Evolutionary conservation across 495 filamentous ascomycete species (phyloP).

Genomic region (Emericellopsis terricola): DNA sequence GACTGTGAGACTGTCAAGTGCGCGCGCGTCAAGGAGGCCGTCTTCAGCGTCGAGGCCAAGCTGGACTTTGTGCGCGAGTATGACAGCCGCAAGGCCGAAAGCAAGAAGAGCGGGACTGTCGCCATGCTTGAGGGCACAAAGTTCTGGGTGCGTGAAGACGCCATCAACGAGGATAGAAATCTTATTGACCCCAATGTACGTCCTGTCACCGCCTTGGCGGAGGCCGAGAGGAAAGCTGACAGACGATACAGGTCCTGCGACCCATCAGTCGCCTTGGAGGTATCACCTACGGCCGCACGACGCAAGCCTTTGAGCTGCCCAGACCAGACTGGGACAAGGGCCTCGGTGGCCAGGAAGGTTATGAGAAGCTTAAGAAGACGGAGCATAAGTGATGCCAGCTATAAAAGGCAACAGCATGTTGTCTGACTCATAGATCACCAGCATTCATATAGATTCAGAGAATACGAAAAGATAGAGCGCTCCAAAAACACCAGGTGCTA

Average conservation of each 20-base stretch:
- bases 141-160: conserved; percentile 86
- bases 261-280: conserved; percentile 72
- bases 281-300: conserved; percentile 58
- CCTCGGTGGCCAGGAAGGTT: conserved; percentile 19
- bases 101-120: conserved; percentile 54
- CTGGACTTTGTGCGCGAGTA: conserved; percentile 58
- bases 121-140: conserved; percentile 68
- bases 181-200: conserved; percentile 42
- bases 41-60: conserved; percentile 67
- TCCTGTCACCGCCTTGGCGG: not conserved
- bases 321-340: conserved; percentile 46
- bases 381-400: no score
- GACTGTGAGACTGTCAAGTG: conserved; percentile 46
- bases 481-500: no score
- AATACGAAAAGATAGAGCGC: no score
- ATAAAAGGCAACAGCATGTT: no score
- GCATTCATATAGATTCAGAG: no score
- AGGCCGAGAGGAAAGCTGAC: not conserved
- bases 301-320: conserved; percentile 58
- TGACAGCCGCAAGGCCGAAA: conserved; percentile 45
- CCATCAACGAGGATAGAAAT: conserved; percentile 57
- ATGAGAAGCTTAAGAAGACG: conserved; percentile 18
- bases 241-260: conserved; percentile 30
- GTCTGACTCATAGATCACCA: no score
- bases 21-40: conserved; percentile 62